Conservation (phyloP, 345 rosid species). For the Lepidium sativum region DNA sequence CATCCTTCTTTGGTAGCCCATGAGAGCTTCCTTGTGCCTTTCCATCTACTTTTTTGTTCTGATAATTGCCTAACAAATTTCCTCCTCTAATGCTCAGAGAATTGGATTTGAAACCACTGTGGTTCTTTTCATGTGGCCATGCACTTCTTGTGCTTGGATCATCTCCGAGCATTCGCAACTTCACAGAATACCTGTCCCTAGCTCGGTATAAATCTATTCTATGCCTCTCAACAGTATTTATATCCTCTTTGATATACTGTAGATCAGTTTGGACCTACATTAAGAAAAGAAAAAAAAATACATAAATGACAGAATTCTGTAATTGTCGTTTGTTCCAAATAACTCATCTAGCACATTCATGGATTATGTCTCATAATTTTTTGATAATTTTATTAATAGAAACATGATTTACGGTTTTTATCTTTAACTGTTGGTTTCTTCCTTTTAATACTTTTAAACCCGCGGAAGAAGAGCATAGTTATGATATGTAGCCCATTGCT, state of each 20-base stretch:
- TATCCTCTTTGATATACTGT: conserved; percentile 80
- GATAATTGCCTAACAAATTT: conserved; percentile 41
- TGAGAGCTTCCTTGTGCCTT: conserved; percentile 62
- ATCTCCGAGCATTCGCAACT: conserved; percentile 83
- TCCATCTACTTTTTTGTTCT: conserved; percentile 56
- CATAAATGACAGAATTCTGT: neutral
- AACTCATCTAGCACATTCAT: neutral
- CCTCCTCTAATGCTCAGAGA: conserved; percentile 57
- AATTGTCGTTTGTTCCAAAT: neutral
- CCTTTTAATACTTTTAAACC: neutral
- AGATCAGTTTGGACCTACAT: conserved; percentile 78
- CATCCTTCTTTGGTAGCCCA: conserved; percentile 66
- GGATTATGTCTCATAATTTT: neutral
- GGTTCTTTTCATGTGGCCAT: conserved; percentile 54
- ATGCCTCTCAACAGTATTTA: conserved; percentile 81
- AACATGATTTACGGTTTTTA: neutral
- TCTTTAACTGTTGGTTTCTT: neutral
- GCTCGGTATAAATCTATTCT: conserved; percentile 77
- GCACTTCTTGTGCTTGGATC: conserved; percentile 52
- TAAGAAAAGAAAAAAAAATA: conserved; percentile 1
- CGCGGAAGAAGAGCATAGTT: neutral
- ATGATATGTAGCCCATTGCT: neutral
- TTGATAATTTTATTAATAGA: neutral
- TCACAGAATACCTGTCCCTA: conserved; percentile 69
- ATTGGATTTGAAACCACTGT: conserved; percentile 42